Percentiles rank a stretch among this genome's conserved stretches.
Evolutionary conservation across 306 rosid species (phyloP).

Genomic region (Neltuma alba): DNA sequence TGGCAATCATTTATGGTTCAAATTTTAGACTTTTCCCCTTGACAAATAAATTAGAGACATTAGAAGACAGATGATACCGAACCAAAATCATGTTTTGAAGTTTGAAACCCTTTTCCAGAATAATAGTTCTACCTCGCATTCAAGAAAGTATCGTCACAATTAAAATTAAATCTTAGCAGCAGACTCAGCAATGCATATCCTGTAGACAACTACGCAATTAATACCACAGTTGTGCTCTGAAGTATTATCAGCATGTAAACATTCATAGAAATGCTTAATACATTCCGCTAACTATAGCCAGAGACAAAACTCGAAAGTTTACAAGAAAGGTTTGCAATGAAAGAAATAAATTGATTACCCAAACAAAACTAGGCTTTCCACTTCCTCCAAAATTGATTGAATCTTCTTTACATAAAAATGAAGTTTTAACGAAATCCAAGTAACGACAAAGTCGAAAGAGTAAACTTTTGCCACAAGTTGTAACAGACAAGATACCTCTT

Average conservation of each 20-base stretch:
- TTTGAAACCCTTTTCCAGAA: background rate
- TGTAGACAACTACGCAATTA: background rate
- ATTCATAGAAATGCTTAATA: background rate
- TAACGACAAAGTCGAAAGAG: background rate
- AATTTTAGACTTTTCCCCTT: background rate
- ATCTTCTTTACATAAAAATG: background rate
- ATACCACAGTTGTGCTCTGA: background rate
- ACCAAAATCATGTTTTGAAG: slow-evolving; percentile 12
- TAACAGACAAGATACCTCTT: slow-evolving; percentile 64
- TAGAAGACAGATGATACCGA: background rate
- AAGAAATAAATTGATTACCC: background rate
- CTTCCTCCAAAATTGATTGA: background rate
- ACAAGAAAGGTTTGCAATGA: background rate
- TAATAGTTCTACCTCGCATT: slow-evolving; percentile 3
- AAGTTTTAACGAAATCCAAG: background rate
- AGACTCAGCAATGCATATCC: background rate
- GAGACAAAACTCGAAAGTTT: background rate
- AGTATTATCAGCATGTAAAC: background rate
- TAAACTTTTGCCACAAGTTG: slow-evolving; percentile 13
- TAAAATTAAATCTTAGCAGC: background rate
- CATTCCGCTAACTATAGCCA: background rate
- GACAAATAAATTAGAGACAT: background rate
- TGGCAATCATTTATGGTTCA: background rate
- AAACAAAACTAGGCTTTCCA: background rate
- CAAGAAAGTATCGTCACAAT: background rate